A percentile compares a stretch with the other conserved stretches of the same genome.
These are phyloP conservation scores for Oenanthe sinensis DNA, from an alignment of 129 eudicot genomes.

Conservation along the genomic window DNA sequence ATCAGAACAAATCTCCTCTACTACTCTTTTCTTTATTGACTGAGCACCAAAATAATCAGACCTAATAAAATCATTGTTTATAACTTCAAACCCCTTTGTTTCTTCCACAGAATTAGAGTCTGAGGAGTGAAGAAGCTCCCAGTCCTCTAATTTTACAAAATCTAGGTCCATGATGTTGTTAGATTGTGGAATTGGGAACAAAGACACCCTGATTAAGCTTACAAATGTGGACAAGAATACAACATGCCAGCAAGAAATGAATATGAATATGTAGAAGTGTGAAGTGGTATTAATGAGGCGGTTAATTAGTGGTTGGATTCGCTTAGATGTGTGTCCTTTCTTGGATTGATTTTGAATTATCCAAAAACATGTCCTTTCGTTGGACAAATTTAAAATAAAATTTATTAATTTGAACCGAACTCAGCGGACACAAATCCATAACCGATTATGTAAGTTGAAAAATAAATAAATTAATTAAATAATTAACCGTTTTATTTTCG, in stretches of 20 bases:
- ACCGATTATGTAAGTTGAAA: too few relatives aligned
- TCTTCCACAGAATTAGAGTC: too few relatives aligned
- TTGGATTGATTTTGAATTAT: too few relatives aligned
- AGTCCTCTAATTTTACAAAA: conserved; percentile 35
- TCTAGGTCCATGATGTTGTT: conserved; percentile 26
- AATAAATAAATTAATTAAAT: too few relatives aligned
- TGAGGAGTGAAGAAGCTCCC: conserved; percentile 59
- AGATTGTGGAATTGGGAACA: background rate
- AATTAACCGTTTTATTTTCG: too few relatives aligned
- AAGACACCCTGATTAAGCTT: background rate
- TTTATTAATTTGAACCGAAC: too few relatives aligned
- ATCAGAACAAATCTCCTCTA: conserved; percentile 87
- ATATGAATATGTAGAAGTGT: background rate
- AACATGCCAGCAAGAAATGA: background rate
- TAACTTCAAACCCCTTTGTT: conserved; percentile 24
- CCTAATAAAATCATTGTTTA: conserved; percentile 36
- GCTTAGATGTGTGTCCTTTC: too few relatives aligned
- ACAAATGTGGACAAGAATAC: too few relatives aligned
- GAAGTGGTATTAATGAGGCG: background rate
- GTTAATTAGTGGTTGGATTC: background rate
- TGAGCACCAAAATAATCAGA: conserved; percentile 61
- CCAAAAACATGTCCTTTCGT: too few relatives aligned
- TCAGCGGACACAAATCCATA: too few relatives aligned
- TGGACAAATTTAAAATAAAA: too few relatives aligned
- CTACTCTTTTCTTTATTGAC: too few relatives aligned